Base-by-base conservation (phyloP, 331 rosid genomes). In the Pyracantha coccinea region DNA sequence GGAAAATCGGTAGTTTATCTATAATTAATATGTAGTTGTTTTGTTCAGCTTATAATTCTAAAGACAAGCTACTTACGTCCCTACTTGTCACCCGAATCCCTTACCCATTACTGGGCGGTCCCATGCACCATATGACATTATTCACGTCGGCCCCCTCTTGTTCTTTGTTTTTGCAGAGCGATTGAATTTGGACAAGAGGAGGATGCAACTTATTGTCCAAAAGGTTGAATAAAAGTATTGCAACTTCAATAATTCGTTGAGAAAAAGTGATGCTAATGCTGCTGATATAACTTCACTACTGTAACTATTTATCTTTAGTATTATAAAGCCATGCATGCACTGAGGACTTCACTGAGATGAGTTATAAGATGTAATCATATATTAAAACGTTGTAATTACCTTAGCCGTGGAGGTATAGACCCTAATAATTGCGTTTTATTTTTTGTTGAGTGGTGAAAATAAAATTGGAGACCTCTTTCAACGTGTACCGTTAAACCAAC, bases 71-170 rank as follows among this genome's bases (percentile, higher is more conserved):
- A 8, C 57, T 10, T 17, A 21, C 15, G 45, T 80, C 83, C 89
- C 92, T 75, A 82, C 90, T 52, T 89, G 92, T 87, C 83, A 52
- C 21, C 57, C 10, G 57, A 52, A 19, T 52, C 57, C 57, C 57
- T 38, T 61, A 68, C 82, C 91, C 85, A 83, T 83, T 60, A 69
- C 79, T 27, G 14, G 90, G 84, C 57, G 31, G 64, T 61, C 83
- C 91, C 86, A 76, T 84, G 16, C 74, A 32, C 85, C 89, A 71
- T 76, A 52, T 17, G 33, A 76, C 59, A 81, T 89, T 66, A 83
- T 80, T 83, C 80, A 23, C 47, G 72, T 77, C 21, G 14, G 53
- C 52, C n/a, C 35, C 45, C 62, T 62, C 21, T 10, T 61, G 21
- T 76, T n/a, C 63, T 61, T 3, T 38, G 47, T 38, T 38, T 24